These are phyloP conservation scores for Fusarium robinianum DNA, from an alignment of 2,329 filamentous ascomycete genomes.

Conservation along the genomic window DNA sequence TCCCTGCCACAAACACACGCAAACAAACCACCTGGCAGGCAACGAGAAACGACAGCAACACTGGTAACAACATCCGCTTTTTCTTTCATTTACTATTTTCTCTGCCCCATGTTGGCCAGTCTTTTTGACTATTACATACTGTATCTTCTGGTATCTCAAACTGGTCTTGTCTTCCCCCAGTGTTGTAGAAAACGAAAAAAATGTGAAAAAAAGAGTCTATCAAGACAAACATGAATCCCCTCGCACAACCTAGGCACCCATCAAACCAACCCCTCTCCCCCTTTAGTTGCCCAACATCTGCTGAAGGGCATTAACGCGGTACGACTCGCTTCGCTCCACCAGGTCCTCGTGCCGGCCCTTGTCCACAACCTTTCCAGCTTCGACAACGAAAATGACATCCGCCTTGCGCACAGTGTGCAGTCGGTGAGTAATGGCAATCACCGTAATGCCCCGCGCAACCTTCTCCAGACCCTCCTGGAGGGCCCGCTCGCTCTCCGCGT, in stretches of 20 bases:
- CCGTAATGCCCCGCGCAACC: constrained; percentile 57
- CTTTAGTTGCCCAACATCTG: constrained; percentile 48
- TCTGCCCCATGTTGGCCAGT: neutral
- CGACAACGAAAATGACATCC: constrained; percentile 62
- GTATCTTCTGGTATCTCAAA: constrained; percentile 7
- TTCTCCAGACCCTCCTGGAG: constrained; percentile 69
- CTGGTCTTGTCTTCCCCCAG: no score
- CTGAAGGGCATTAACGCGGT: constrained; percentile 56
- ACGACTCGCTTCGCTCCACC: constrained; percentile 56
- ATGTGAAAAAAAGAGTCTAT: neutral
- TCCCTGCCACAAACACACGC: no score
- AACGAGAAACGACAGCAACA: no score
- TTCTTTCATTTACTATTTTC: neutral
- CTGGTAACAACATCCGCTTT: no score
- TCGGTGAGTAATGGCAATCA: constrained; percentile 62
- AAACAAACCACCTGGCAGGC: no score
- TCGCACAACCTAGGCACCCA: neutral
- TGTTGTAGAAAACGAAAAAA: no score
- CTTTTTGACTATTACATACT: constrained; percentile 5
- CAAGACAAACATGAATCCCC: neutral
- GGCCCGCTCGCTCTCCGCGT: constrained; percentile 68
- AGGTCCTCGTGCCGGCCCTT: constrained; percentile 59
- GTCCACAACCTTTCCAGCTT: constrained; percentile 57
- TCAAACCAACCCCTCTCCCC: neutral
- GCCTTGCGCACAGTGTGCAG: constrained; percentile 61